phyloP scores from a whole-genome alignment of 805 yeast species.

The Candida manassasensis region DNA sequence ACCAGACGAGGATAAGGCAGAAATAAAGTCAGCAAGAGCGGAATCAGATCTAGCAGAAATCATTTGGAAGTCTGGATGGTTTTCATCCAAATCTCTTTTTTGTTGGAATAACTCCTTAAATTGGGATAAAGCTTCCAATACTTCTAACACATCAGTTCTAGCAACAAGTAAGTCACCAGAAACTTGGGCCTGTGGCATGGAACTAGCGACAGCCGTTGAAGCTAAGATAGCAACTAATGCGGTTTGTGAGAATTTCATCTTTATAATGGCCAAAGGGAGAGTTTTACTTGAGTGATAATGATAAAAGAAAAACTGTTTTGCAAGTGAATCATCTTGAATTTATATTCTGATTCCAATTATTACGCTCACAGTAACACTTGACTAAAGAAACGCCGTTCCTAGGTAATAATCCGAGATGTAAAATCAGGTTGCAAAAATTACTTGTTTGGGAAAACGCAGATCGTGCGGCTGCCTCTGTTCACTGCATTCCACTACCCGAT shows the following conservation, averaged over 20 bases:
- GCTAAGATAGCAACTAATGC: conserved; percentile 38
- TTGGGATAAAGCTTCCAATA: conserved; percentile 29
- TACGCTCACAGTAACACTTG: no score
- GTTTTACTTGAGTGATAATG: neutral
- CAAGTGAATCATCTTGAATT: conserved; percentile 2
- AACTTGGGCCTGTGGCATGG: conserved; percentile 26
- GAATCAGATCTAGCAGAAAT: conserved; percentile 33
- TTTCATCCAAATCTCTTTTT: conserved; percentile 33
- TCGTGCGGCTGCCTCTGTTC: no score
- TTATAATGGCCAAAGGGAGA: neutral
- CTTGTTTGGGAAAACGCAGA: no score
- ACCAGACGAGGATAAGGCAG: conserved; percentile 36
- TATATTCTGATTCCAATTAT: no score
- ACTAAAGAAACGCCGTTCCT: no score
- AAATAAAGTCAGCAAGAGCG: conserved; percentile 30
- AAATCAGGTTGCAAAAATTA: no score
- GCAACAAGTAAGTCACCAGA: conserved; percentile 23
- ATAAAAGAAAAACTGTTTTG: conserved; percentile 2
- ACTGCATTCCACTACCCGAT: no score
- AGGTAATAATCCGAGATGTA: no score
- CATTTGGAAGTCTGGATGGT: conserved; percentile 21
- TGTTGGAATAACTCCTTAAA: conserved; percentile 24
- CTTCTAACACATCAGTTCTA: conserved; percentile 32
- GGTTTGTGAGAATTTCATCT: conserved; percentile 39
- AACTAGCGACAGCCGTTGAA: conserved; percentile 30